These are phyloP conservation scores for Micromonas commoda DNA, from an alignment of 139 green algal species.

Conservation along the genomic window DNA sequence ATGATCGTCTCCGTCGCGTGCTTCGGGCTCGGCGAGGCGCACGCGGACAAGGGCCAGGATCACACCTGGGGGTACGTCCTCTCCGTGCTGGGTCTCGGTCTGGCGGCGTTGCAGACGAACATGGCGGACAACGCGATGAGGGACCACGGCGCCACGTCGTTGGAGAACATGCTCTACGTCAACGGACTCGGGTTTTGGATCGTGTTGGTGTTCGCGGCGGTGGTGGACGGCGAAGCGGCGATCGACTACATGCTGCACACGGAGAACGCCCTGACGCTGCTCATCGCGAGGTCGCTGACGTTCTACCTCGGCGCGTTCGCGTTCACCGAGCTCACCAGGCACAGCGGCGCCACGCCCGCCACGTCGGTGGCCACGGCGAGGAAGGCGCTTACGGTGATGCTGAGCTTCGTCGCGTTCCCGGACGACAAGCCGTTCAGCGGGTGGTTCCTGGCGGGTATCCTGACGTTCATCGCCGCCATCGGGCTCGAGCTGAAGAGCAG, in stretches of 20 bases:
- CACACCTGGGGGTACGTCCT: not conserved
- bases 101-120: constrained; percentile 16
- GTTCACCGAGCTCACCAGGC: constrained; percentile 3
- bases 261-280: not conserved
- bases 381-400: not conserved
- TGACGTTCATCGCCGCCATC: not conserved
- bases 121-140: constrained; percentile 5
- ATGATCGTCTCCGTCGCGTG: not conserved
- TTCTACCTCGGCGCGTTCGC: constrained; percentile 15
- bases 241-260: not conserved
- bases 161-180: constrained; percentile 18
- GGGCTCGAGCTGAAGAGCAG: too few species aligned
- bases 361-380: not conserved
- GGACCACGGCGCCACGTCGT: not conserved
- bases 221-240: not conserved
- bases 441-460: not conserved
- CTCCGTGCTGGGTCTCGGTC: not conserved
- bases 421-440: not conserved
- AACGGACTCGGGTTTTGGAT: not conserved
- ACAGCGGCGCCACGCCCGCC: not conserved
- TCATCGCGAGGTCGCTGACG: constrained; percentile 10
- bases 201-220: not conserved
- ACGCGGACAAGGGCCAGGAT: not conserved
- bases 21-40: constrained; percentile 14
- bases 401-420: constrained; percentile 9